Percentiles rank a stretch among this genome's conserved stretches.
Evolutionary conservation across 805 yeast species (phyloP).

Genomic region (Candida silvicultrix): DNA sequence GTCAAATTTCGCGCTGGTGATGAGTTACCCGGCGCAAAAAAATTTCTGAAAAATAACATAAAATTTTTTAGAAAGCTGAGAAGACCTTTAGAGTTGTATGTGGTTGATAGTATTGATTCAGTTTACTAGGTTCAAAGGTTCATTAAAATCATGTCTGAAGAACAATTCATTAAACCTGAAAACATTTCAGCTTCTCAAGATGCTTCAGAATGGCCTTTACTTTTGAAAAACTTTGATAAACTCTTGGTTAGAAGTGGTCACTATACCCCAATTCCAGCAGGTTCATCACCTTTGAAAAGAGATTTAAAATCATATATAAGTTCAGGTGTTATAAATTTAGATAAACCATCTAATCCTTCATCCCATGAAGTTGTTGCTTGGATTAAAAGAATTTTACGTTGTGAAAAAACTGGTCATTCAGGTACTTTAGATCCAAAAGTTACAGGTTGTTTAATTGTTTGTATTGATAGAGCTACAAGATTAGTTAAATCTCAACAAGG

Average conservation of each 20-base stretch:
- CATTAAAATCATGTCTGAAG: conserved; percentile 41
- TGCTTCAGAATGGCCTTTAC: conserved; percentile 92
- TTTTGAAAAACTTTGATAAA: conserved; percentile 90
- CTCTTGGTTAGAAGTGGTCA: conserved; percentile 93
- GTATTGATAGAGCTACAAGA: conserved; percentile 97
- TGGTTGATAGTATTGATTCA: no score
- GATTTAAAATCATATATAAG: conserved; percentile 85
- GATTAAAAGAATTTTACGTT: conserved; percentile 93
- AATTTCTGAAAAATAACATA: neutral
- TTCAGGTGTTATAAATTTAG: conserved; percentile 94
- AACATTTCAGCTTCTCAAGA: conserved; percentile 70
- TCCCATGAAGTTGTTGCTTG: conserved; percentile 99
- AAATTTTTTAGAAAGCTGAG: neutral
- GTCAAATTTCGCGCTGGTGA: no score
- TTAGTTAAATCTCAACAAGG: conserved; percentile 98
- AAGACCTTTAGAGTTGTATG: neutral
- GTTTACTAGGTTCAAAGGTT: no score
- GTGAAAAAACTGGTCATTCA: conserved; percentile 97
- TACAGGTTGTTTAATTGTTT: conserved; percentile 97
- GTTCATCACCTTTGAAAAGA: conserved; percentile 91
- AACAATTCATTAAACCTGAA: conserved; percentile 85
- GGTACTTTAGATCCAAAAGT: conserved; percentile 99
- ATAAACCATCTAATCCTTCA: conserved; percentile 97
- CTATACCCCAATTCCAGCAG: conserved; percentile 95
- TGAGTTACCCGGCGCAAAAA: neutral